These are phyloP conservation scores for Taiozyma sp. DNA, from an alignment of 1,139 yeast species.

Conservation along the genomic window DNA sequence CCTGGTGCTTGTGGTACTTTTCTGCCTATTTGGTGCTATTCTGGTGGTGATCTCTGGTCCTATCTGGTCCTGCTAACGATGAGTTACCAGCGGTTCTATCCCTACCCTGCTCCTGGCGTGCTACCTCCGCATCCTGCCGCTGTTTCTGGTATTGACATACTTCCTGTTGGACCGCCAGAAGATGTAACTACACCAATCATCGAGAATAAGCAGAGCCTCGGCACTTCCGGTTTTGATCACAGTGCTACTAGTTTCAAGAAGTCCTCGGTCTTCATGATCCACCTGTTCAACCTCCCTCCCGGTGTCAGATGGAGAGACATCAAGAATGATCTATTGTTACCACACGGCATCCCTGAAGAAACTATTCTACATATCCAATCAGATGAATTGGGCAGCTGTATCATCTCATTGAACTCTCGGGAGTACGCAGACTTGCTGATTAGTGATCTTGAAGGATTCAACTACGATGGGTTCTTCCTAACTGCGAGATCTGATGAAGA, in stretches of 20 bases:
- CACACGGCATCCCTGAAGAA: constrained; percentile 14
- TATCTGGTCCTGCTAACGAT: not conserved
- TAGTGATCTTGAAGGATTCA: constrained; percentile 13
- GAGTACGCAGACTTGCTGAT: constrained; percentile 4
- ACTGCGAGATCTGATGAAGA: constrained; percentile 7
- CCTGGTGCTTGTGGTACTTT: not conserved
- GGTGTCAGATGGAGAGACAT: constrained; percentile 19
- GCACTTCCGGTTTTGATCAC: not conserved
- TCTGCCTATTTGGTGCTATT: not conserved
- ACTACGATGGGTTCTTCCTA: constrained; percentile 2
- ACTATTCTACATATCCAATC: constrained; percentile 17
- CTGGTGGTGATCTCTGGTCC: not conserved
- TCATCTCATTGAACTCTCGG: constrained; percentile 9
- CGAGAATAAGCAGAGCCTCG: not conserved
- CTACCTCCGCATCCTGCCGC: not conserved
- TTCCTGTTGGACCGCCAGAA: not conserved
- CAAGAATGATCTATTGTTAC: constrained; percentile 11
- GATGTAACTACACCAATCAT: not conserved
- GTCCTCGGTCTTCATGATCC: constrained; percentile 5
- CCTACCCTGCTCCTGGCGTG: not conserved
- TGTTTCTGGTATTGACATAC: not conserved
- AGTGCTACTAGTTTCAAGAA: not conserved
- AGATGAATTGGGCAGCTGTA: constrained; percentile 3
- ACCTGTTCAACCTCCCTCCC: constrained; percentile 16
- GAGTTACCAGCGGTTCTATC: not conserved